A percentile compares a stretch with the other conserved stretches of the same genome.
These are phyloP conservation scores for Aspergillus versicolor DNA, from an alignment of 2,329 filamentous ascomycete species.

Conservation along the genomic window DNA sequence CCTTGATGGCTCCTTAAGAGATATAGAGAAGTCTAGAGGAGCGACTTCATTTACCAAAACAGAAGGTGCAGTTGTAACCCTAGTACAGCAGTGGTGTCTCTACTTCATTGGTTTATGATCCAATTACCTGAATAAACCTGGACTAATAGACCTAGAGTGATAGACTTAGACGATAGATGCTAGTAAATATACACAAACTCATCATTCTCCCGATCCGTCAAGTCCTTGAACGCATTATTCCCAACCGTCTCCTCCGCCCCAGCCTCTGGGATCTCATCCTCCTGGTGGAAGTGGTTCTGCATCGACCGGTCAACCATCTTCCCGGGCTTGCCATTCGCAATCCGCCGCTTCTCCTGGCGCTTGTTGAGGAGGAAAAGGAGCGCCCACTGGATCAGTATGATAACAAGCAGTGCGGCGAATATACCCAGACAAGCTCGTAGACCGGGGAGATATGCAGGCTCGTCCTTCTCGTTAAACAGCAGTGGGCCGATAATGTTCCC, in stretches of 20 bases:
- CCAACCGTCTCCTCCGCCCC: conserved; percentile 38
- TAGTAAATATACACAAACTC: conserved; percentile 66
- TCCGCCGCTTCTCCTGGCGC: conserved; percentile 54
- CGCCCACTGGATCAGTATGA: conserved; percentile 54
- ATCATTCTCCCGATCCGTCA: conserved; percentile 66
- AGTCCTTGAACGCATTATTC: conserved; percentile 56
- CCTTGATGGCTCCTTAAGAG: too few species aligned
- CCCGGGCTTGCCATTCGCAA: conserved; percentile 61
- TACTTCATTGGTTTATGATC: too few species aligned
- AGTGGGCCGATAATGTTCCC: conserved; percentile 69
- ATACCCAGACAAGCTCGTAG: conserved; percentile 51
- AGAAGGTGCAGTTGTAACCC: too few species aligned
- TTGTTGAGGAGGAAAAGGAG: conserved; percentile 57
- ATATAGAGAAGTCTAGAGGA: too few species aligned
- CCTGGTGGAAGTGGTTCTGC: conserved; percentile 36
- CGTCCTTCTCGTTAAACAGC: conserved; percentile 59
- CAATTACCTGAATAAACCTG: too few species aligned
- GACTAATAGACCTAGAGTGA: too few species aligned
- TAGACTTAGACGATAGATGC: too few species aligned
- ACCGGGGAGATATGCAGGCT: conserved; percentile 59
- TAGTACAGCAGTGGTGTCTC: too few species aligned
- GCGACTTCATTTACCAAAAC: too few species aligned
- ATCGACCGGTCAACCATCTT: conserved; percentile 62
- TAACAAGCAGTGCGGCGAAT: conserved; percentile 51
- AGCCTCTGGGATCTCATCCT: conserved; percentile 14